phyloP scores from a whole-genome alignment of 257 asterid genomes.

The Gentiana straminea region DNA sequence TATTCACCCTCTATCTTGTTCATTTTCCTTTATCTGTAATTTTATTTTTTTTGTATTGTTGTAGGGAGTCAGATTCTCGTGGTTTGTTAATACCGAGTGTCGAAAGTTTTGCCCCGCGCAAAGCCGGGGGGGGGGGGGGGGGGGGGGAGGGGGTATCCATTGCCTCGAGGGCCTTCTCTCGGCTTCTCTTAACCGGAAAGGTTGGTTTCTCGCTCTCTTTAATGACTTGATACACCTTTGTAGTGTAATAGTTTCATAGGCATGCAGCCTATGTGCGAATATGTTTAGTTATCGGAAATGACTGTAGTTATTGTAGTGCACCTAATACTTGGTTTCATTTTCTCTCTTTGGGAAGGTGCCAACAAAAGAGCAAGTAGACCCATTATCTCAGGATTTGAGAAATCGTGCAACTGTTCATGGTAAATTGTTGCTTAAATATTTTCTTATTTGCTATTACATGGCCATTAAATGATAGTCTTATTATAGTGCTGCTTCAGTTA shows the following conservation, averaged over 20 bases:
- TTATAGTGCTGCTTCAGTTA: no score
- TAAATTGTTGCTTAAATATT: constrained; percentile 22
- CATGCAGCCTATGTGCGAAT: no score
- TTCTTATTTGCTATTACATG: background rate
- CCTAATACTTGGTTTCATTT: background rate
- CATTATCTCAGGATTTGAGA: constrained; percentile 78
- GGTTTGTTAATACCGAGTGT: constrained; percentile 97
- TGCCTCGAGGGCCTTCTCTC: constrained; percentile 98
- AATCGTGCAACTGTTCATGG: constrained; percentile 91
- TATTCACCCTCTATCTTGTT: no score
- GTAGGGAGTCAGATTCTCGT: constrained; percentile 95
- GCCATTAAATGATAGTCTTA: background rate
- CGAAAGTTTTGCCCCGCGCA: constrained; percentile 85
- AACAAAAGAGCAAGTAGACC: constrained; percentile 80
- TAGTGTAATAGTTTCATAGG: no score
- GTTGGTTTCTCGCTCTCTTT: constrained; percentile 26
- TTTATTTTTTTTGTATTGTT: constrained; percentile 8
- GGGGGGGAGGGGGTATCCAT: constrained; percentile 98
- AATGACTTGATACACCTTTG: no score
- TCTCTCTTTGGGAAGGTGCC: constrained; percentile 54
- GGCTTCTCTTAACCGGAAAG: constrained; percentile 98
- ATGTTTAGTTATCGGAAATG: no score
- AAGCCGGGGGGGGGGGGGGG: constrained; percentile 98
- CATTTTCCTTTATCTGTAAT: background rate
- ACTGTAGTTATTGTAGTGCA: background rate